A percentile compares a stretch with the other conserved stretches of the same genome.
Evolutionary conservation across 345 rosid genomes (phyloP).

Genomic region (Populus euphratica): DNA sequence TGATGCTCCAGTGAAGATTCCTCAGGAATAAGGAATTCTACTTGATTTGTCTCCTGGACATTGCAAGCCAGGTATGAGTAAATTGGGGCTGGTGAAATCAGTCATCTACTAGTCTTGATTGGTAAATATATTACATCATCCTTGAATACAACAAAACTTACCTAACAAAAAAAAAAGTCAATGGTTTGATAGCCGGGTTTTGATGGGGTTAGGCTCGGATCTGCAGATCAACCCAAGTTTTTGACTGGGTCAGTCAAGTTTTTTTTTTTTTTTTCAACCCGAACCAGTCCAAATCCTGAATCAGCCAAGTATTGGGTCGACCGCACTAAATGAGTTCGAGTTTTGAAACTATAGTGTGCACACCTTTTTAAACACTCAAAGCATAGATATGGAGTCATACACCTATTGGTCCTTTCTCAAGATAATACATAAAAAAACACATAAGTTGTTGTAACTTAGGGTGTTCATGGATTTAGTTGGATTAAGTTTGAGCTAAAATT

Average conservation of each 20-base stretch:
- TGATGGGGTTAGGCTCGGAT: too few relatives aligned
- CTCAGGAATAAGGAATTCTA: constrained; percentile 74
- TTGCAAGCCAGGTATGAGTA: background rate
- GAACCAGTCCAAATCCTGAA: too few relatives aligned
- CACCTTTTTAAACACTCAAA: background rate
- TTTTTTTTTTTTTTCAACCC: too few relatives aligned
- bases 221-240: too few relatives aligned
- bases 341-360: too few relatives aligned
- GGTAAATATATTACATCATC: background rate
- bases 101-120: background rate
- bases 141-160: background rate
- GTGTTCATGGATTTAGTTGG: too few relatives aligned
- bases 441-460: background rate
- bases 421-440: too few relatives aligned
- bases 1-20: constrained; percentile 62
- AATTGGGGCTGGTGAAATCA: background rate
- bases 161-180: background rate
- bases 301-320: too few relatives aligned
- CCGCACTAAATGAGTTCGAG: too few relatives aligned
- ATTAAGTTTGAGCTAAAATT: too few relatives aligned
- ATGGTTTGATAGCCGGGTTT: too few relatives aligned
- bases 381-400: background rate
- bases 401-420: background rate
- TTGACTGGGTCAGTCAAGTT: too few relatives aligned
- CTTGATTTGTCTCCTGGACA: constrained; percentile 64